Conservation (phyloP, 2,329 filamentous ascomycete species). For the Colletotrichum plurivorum region DNA sequence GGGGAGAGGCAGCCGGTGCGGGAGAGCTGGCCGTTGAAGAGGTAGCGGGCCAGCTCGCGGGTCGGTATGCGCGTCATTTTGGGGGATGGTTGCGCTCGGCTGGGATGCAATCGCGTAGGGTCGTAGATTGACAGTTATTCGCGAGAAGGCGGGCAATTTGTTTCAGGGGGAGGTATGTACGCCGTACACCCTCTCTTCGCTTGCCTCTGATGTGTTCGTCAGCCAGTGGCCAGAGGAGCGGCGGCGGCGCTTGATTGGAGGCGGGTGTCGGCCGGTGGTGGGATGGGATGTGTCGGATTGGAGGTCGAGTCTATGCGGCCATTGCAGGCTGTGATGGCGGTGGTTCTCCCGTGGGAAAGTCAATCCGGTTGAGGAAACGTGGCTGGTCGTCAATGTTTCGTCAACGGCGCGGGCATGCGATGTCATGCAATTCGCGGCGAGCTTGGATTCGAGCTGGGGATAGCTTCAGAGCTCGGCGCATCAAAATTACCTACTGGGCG, state of each 20-base stretch:
- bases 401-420: not conserved
- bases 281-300: not conserved
- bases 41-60: constrained; percentile 62
- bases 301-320: not conserved
- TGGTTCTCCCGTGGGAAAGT: not conserved
- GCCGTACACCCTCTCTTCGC: constrained; percentile 23
- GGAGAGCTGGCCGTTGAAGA: constrained; percentile 61
- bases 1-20: constrained; percentile 57
- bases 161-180: not conserved
- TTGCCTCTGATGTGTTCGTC: constrained; percentile 14
- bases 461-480: constrained; percentile 30
- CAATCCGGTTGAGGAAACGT: not conserved
- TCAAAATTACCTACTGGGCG: not conserved
- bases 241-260: constrained; percentile 21
- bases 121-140: not conserved
- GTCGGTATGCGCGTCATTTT: constrained; percentile 62
- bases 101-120: not conserved
- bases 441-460: constrained; percentile 1
- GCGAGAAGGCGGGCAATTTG: not conserved
- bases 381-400: not conserved
- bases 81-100: not conserved
- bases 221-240: constrained; percentile 14
- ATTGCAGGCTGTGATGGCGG: constrained; percentile 1
- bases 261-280: not conserved
- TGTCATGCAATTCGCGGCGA: not conserved